A percentile compares a stretch with the other conserved stretches of the same genome.
Conservation (phyloP, 495 filamentous ascomycete species). For the Chaetomium tenue region DNA sequence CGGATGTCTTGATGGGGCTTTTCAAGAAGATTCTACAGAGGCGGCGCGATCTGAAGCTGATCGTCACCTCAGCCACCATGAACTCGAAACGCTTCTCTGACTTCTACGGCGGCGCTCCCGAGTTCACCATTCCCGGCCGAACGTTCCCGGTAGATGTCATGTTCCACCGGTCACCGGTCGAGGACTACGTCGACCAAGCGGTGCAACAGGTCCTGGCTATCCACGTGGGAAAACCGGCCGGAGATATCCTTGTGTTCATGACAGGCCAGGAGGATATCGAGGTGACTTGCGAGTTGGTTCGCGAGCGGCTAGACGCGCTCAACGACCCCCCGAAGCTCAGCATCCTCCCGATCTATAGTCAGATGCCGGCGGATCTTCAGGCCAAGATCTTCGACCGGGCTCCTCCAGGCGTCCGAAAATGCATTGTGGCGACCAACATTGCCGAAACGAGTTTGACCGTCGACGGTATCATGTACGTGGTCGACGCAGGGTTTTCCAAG, state of each 20-base stretch:
- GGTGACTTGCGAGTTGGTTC: constrained; percentile 87
- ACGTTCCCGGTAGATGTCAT: constrained; percentile 98
- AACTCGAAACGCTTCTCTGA: constrained; percentile 93
- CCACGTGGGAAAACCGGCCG: constrained; percentile 85
- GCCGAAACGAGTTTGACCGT: constrained; percentile 98
- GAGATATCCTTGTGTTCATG: constrained; percentile 99
- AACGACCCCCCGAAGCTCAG: constrained; percentile 94
- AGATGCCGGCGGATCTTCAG: constrained; percentile 98
- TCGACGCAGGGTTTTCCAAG: constrained; percentile 94
- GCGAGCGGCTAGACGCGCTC: constrained; percentile 82
- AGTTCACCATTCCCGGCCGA: constrained; percentile 93
- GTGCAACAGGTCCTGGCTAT: constrained; percentile 98
- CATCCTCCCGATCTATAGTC: constrained; percentile 97
- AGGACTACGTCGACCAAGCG: constrained; percentile 96
- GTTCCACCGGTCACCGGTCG: constrained; percentile 91
- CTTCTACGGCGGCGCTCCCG: constrained; percentile 96
- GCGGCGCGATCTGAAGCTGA: constrained; percentile 88
- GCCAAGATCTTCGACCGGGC: constrained; percentile 96
- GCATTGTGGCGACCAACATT: constrained; percentile 98
- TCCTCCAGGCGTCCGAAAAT: constrained; percentile 85
- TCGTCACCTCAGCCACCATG: constrained; percentile 99
- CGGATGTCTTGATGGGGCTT: constrained; percentile 94
- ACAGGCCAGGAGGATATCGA: constrained; percentile 99
- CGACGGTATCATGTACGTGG: constrained; percentile 99
- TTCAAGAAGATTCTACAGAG: constrained; percentile 95